Evolutionary conservation across 2,329 filamentous ascomycete genomes (phyloP).

Genomic region (Madurella mycetomatis): DNA sequence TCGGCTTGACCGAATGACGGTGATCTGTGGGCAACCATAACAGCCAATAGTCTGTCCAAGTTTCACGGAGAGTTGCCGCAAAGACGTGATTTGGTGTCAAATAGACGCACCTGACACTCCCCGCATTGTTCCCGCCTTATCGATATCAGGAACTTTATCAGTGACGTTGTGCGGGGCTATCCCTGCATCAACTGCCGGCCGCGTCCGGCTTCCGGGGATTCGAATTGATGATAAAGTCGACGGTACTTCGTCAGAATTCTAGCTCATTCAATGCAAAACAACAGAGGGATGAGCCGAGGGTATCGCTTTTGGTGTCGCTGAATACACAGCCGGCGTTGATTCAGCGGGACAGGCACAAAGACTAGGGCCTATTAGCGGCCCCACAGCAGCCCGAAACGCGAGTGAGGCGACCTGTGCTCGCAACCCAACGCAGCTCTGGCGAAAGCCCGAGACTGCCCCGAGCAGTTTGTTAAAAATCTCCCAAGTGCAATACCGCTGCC

Average conservation of each 20-base stretch:
- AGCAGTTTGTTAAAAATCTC: not conserved
- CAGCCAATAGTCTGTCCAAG: not conserved
- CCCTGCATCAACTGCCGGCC: not conserved
- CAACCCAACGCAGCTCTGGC: not conserved
- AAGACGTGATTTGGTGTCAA: constrained; percentile 3
- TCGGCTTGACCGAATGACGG: not conserved
- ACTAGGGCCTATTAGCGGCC: too few relatives aligned
- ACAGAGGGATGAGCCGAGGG: too few relatives aligned
- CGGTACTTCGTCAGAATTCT: too few relatives aligned
- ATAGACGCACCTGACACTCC: constrained; percentile 12
- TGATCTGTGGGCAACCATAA: not conserved
- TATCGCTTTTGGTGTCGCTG: too few relatives aligned
- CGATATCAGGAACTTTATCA: constrained; percentile 2
- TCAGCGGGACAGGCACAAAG: too few relatives aligned
- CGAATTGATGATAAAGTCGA: too few relatives aligned
- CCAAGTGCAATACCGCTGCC: not conserved
- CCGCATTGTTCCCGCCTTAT: constrained; percentile 8
- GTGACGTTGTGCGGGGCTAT: not conserved
- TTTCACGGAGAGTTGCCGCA: constrained; percentile 3
- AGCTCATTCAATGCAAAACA: too few relatives aligned
- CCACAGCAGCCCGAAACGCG: too few relatives aligned
- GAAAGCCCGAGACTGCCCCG: not conserved
- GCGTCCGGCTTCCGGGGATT: too few relatives aligned
- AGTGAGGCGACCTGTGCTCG: too few relatives aligned
- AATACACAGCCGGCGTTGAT: too few relatives aligned